Conservation (phyloP, 2,329 filamentous ascomycete species). For the Colletotrichum orchidophilum region DNA sequence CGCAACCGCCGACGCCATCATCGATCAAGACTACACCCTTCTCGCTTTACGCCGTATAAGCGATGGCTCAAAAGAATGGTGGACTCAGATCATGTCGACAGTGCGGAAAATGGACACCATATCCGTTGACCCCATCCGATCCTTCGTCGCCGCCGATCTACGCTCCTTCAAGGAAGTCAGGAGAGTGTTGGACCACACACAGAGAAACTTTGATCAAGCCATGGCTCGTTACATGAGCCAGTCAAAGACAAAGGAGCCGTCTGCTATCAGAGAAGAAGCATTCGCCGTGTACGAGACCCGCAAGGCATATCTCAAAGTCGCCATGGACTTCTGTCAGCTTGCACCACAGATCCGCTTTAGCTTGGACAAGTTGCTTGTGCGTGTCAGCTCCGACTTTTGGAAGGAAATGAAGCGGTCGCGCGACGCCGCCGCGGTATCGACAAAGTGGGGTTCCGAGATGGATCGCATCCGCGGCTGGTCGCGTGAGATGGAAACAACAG, state of each 20-base stretch:
- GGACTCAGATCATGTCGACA: conserved; percentile 77
- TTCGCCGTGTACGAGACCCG: conserved; percentile 94
- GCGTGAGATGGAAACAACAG: conserved; percentile 91
- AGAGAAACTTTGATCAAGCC: conserved; percentile 85
- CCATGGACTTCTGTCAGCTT: conserved; percentile 91
- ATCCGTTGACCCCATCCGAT: conserved; percentile 83
- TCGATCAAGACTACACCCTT: conserved; percentile 96
- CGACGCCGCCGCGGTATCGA: conserved; percentile 71
- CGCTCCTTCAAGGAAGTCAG: conserved; percentile 87
- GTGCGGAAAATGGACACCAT: conserved; percentile 81
- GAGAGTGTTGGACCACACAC: conserved; percentile 77
- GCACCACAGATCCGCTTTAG: conserved; percentile 86
- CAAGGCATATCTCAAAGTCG: conserved; percentile 89
- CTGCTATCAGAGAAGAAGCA: conserved; percentile 89
- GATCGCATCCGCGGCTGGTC: conserved; percentile 93
- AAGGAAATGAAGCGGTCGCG: conserved; percentile 80
- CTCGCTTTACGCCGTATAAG: conserved; percentile 85
- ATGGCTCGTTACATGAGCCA: conserved; percentile 85
- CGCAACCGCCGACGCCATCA: conserved; percentile 80
- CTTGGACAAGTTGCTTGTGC: conserved; percentile 87
- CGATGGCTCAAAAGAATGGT: conserved; percentile 89
- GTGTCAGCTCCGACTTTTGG: conserved; percentile 87
- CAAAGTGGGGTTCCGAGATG: conserved; percentile 80
- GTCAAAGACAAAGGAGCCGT: conserved; percentile 93
- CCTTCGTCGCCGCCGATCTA: conserved; percentile 82